Conservation (phyloP, 78 protist species). For the Bigelowiella natans region DNA sequence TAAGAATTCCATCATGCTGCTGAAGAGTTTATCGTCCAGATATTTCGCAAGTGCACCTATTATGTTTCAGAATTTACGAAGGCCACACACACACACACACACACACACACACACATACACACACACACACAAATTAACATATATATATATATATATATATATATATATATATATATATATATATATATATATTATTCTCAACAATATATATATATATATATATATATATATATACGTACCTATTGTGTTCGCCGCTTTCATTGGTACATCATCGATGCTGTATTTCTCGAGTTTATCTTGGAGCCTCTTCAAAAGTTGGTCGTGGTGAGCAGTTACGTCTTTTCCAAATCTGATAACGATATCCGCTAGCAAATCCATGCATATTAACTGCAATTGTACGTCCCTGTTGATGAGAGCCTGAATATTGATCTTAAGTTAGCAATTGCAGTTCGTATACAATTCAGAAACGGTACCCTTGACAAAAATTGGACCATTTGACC, state of each 20-base stretch:
- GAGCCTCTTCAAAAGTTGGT: not conserved
- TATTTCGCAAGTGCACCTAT: not conserved
- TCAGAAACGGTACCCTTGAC: not conserved
- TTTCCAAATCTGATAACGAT: not conserved
- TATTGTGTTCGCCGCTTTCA: not conserved
- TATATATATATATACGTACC: no score
- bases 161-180: no score
- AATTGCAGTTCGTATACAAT: no score
- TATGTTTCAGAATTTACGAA: no score
- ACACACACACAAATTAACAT: no score
- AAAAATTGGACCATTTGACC: not conserved
- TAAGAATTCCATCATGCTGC: not conserved
- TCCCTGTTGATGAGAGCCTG: not conserved
- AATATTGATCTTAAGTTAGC: no score
- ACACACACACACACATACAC: no score
- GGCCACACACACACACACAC: no score
- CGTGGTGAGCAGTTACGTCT: not conserved
- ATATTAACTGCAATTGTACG: not conserved
- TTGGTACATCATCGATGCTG: not conserved
- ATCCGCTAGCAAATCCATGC: not conserved
- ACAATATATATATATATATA: no score
- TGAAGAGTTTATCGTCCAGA: not conserved
- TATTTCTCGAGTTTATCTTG: not conserved
- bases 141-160: no score
- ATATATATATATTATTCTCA: no score